Base-by-base conservation (phyloP, 2,329 filamentous ascomycete species). In the Mycocentrospora acerina region DNA sequence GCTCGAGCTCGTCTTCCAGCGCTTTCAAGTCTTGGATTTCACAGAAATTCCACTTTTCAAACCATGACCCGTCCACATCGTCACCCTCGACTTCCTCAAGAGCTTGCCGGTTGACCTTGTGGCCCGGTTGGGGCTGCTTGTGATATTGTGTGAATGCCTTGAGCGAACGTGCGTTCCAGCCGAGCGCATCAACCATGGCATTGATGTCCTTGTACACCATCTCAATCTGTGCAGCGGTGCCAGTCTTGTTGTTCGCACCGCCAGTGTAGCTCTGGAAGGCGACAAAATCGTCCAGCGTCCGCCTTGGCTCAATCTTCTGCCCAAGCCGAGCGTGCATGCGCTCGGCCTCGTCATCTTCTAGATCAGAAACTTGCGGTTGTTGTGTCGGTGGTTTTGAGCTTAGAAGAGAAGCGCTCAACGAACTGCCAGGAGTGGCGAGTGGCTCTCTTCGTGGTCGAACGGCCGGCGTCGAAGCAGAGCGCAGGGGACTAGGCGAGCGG, bases 141-240 rank as follows among this genome's bases (percentile, higher is more conserved):
- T 94, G 86, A 7, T 85, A 88, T 38, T 79, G 75, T 29, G 90
- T 67, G 55, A 79, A 84, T 0, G 75, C 71, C 14, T 74, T 67
- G 28, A 85, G 56, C 7, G 77, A 82, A 12, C 91, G 79, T 5
- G 87, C 82, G 61, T 97, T 97, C 33, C 96, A 78, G 8, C 91
- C 91, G 27, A 97, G 72, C 0, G 88, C 91, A 56, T 96, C 89
- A 29, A 98, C 83, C 93, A 97, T 98, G 10, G 87, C 87, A 65
- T 93, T 91, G 62, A 91, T 87, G 56, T 91, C 88, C 29, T 85
- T 79, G 63, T 88, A 93, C 35, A 77, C 59, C 35, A 68, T 68
- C 54, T 78, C 72, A 39, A 78, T 73, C 51, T 75, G 67, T 17
- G 69, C 72, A 18, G 70, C 64, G 29, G 66, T 57, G 7, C 72